These are phyloP conservation scores for Kwoniella newhampshirensis DNA, from an alignment of 768 basidiomycete genomes.

Conservation along the genomic window DNA sequence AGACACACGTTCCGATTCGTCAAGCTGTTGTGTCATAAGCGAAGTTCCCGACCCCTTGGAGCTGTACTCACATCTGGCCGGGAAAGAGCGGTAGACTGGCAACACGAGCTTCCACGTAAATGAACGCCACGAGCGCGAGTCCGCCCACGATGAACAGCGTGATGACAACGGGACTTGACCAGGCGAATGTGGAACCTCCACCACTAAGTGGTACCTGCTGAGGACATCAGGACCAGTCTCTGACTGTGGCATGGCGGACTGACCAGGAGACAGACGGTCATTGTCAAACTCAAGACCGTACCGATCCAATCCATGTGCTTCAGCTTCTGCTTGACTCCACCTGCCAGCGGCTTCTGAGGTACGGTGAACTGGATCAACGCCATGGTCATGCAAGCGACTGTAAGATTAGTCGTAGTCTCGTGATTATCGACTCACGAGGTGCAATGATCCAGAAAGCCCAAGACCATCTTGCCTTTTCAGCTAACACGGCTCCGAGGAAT, in stretches of 20 bases:
- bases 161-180: constrained; percentile 35
- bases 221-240: neutral
- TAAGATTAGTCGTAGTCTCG: neutral
- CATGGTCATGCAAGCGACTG: constrained; percentile 16
- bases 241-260: neutral
- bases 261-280: constrained; percentile 37
- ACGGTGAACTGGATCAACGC: constrained; percentile 26
- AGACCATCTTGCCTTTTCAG: constrained; percentile 26
- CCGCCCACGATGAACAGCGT: constrained; percentile 29
- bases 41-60: neutral
- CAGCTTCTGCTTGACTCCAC: constrained; percentile 24
- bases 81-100: constrained; percentile 37
- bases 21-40: constrained; percentile 7
- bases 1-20: constrained; percentile 31
- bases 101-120: constrained; percentile 18
- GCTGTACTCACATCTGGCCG: constrained; percentile 18
- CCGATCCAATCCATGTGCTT: constrained; percentile 42
- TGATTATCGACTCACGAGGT: constrained; percentile 10
- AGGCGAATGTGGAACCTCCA: constrained; percentile 36
- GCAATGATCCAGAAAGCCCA: constrained; percentile 31
- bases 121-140: constrained; percentile 22
- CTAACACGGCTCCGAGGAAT: constrained; percentile 17
- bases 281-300: constrained; percentile 25
- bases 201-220: constrained; percentile 33
- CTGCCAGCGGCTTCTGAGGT: constrained; percentile 28